A percentile compares a stretch with the other conserved stretches of the same genome.
Evolutionary conservation across 352 stramenopile genomes (phyloP).

Genomic region (Phytopythium kandeliae): DNA sequence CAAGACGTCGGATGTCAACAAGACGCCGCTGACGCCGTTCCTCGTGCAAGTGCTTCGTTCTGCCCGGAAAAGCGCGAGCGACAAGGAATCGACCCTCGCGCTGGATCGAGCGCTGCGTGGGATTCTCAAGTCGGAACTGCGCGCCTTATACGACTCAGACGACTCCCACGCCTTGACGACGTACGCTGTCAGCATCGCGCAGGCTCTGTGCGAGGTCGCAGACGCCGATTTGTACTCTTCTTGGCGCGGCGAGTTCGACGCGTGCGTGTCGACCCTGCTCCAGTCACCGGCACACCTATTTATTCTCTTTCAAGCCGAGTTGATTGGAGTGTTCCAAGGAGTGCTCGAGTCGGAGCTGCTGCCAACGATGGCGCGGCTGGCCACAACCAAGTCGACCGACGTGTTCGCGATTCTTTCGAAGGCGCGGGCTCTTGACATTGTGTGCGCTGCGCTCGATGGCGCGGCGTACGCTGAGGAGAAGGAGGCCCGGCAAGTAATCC

Average conservation of each 20-base stretch:
- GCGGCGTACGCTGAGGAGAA: slow-evolving; percentile 30
- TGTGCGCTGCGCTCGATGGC: slow-evolving; percentile 56
- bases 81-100: slow-evolving; percentile 26
- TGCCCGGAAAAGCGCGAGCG: slow-evolving; percentile 23
- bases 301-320: slow-evolving; percentile 44
- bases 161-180: slow-evolving; percentile 9
- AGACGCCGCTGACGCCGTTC: slow-evolving; percentile 37
- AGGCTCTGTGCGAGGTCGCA: slow-evolving; percentile 43
- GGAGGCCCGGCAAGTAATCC: slow-evolving; percentile 35
- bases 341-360: slow-evolving; percentile 47
- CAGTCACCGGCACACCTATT: slow-evolving; percentile 59
- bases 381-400: slow-evolving; percentile 22
- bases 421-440: slow-evolving; percentile 58
- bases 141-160: slow-evolving; percentile 27
- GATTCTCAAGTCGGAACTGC: slow-evolving; percentile 69
- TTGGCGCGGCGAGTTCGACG: slow-evolving; percentile 55
- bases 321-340: slow-evolving; percentile 49
- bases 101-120: slow-evolving; percentile 48
- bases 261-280: slow-evolving; percentile 54
- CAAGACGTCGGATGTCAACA: slow-evolving; percentile 37
- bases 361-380: slow-evolving; percentile 56
- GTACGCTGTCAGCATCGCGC: slow-evolving; percentile 30
- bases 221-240: slow-evolving; percentile 28
- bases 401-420: slow-evolving; percentile 48
- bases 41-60: slow-evolving; percentile 50